phyloP scores from a whole-genome alignment of 176 grass and related monocot genomes.

The Carex myosuroides region DNA sequence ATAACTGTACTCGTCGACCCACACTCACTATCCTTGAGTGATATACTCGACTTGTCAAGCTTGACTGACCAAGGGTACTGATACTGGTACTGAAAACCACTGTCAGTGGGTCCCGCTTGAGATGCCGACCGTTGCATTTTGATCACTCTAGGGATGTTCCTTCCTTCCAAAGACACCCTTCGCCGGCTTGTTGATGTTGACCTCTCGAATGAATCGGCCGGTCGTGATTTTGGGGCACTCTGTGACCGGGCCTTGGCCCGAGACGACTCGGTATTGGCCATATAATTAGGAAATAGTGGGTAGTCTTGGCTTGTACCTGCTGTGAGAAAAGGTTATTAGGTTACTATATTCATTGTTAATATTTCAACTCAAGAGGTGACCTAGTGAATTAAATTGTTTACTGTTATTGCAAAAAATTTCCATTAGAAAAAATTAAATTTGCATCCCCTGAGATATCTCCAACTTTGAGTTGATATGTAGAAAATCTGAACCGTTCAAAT shows the following conservation, averaged over 20 bases:
- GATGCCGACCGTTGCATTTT: slow-evolving; percentile 40
- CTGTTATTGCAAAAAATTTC: background rate
- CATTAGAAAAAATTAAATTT: no score
- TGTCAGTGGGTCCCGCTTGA: slow-evolving; percentile 11
- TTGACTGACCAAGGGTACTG: slow-evolving; percentile 55
- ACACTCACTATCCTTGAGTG: slow-evolving; percentile 52
- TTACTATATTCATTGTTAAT: background rate
- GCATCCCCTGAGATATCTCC: no score
- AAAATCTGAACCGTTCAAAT: no score
- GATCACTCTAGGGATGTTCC: slow-evolving; percentile 33
- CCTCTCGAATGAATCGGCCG: slow-evolving; percentile 36
- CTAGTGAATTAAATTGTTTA: background rate
- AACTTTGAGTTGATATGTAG: no score
- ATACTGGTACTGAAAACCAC: background rate
- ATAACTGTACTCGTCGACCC: slow-evolving; percentile 67
- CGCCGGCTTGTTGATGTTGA: slow-evolving; percentile 25
- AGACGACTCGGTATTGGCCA: slow-evolving; percentile 72
- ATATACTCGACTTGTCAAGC: slow-evolving; percentile 50
- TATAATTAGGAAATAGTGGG: slow-evolving; percentile 48
- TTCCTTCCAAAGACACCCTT: slow-evolving; percentile 45
- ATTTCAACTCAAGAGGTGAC: background rate
- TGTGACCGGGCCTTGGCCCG: slow-evolving; percentile 63
- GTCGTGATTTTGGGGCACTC: slow-evolving; percentile 59
- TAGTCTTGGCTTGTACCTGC: slow-evolving; percentile 30
- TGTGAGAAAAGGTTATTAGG: background rate